Evolutionary conservation across 352 stramenopile genomes (phyloP).

Genomic region (Phytophthora macrochlamydospora): DNA sequence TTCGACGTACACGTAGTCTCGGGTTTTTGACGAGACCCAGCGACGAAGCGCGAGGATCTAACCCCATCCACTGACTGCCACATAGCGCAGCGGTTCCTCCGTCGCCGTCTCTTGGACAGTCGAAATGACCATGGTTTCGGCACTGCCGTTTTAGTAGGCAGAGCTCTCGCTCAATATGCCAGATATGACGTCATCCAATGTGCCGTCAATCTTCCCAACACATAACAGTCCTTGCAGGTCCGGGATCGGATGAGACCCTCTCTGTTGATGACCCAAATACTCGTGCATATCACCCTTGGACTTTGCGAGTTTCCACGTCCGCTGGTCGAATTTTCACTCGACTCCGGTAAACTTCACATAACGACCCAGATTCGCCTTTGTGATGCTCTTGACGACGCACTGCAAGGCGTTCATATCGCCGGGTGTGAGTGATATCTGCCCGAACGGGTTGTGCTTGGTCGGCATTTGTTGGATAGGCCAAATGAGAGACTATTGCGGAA

Average conservation of each 20-base stretch:
- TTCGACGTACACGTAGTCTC: conserved; percentile 72
- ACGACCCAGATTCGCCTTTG: conserved; percentile 28
- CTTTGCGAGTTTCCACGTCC: conserved; percentile 37
- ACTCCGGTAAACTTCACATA: conserved; percentile 33
- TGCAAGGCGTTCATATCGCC: conserved; percentile 24
- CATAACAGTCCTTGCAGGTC: conserved; percentile 36
- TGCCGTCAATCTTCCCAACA: conserved; percentile 31
- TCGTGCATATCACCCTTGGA: conserved; percentile 29
- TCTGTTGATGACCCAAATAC: conserved; percentile 21
- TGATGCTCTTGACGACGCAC: conserved; percentile 27
- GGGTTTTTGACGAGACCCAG: conserved; percentile 42
- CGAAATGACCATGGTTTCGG: conserved; percentile 46
- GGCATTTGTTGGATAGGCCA: neutral
- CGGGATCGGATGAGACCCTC: conserved; percentile 2
- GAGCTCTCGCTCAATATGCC: conserved; percentile 39
- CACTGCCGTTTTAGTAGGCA: conserved; percentile 40
- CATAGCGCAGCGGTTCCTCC: conserved; percentile 50
- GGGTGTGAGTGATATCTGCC: neutral
- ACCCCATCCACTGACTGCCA: conserved; percentile 44
- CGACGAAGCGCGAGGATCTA: conserved; percentile 33
- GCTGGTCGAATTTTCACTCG: conserved; percentile 18
- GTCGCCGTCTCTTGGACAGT: conserved; percentile 43
- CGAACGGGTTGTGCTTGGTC: neutral
- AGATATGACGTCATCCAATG: conserved; percentile 50
- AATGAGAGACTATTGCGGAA: neutral